Base-by-base conservation (phyloP, 495 filamentous ascomycete species). In the Chaetomidium leptoderma region DNA sequence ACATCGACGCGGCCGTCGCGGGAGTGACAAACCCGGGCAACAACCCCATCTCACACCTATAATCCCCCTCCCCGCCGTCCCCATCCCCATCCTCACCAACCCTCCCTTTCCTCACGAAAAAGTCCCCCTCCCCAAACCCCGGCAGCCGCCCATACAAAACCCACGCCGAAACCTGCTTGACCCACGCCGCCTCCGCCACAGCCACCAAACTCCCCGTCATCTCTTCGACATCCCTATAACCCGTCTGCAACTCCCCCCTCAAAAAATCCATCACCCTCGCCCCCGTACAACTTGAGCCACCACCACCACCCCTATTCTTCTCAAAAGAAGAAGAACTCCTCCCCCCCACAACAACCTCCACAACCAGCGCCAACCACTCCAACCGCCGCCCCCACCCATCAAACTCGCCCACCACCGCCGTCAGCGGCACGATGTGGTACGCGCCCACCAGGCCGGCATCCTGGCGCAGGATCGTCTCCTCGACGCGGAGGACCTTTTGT, bases 341-440 rank as follows among this genome's bases (percentile, higher is more conserved):
- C 40, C 66, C 50, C 5, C 19, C 36, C 3, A 61, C 9, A 43
- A 97, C 86, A 59, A 85, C 87, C 47, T 80, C 72, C 8, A 79
- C 78, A 21, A 91, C 67, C n/a, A 82, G 74, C 83, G 85, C 85
- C n/a, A 95, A 74, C 89, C 92, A 98, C 66, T 91, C 84, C 76
- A 98, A 76, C 35, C 86, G 77, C 57, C 90, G 76, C 36, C 80
- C 87, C 93, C 93, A 97, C 23, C 81, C 86, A 4, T 86, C 81
- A 60, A 98, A 96, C 68, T 92, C 85, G 9, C 78, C 80, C 6
- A 96, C 86, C 9, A 98, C 78, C 6, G 83, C 86, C 11, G 93
- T 92, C 39, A 98, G 72, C 1, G 93, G 92, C 16, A 97, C 93
- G 59, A 96, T 93, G 47, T 91, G 84, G 63, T 96, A 96, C 3